A percentile compares a stretch with the other conserved stretches of the same genome.
Evolutionary conservation across 1,284 basidiomycete species (phyloP).

Genomic region (Ceratobasidium sp.): DNA sequence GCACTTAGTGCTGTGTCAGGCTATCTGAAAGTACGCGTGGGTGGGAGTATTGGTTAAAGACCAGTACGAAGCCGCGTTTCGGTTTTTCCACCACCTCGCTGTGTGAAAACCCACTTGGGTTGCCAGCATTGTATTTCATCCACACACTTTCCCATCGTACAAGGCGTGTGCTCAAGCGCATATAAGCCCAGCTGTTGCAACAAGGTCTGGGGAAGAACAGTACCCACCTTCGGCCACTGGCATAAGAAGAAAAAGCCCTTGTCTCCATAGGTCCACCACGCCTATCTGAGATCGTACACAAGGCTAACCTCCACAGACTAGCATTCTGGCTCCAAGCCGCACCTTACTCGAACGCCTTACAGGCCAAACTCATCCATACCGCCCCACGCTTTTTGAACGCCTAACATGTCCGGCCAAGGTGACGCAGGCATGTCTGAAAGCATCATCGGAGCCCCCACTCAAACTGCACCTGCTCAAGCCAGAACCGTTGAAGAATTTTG

Average conservation of each 20-base stretch:
- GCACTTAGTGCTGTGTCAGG: no score
- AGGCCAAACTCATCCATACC: not conserved
- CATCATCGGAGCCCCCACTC: not conserved
- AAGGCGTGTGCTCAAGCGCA: not conserved
- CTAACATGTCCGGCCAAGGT: not conserved
- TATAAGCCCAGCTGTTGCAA: not conserved
- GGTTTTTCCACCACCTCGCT: not conserved
- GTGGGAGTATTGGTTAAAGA: not conserved
- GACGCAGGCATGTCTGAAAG: no score
- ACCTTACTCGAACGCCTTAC: not conserved
- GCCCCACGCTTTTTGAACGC: not conserved
- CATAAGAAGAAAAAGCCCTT: not conserved
- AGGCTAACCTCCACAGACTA: not conserved
- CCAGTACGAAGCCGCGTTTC: not conserved
- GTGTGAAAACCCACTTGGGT: conserved; percentile 14
- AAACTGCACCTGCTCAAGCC: not conserved
- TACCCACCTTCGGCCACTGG: no score
- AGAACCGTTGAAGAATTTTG: not conserved
- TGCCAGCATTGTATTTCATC: not conserved
- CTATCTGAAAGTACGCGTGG: not conserved
- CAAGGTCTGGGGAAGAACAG: no score
- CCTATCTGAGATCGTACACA: not conserved
- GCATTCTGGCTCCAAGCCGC: not conserved
- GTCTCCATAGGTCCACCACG: not conserved
- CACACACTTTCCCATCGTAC: not conserved